These are phyloP conservation scores for Metarhizium robertsii DNA, from an alignment of 2,329 filamentous ascomycete genomes.

Conservation along the genomic window DNA sequence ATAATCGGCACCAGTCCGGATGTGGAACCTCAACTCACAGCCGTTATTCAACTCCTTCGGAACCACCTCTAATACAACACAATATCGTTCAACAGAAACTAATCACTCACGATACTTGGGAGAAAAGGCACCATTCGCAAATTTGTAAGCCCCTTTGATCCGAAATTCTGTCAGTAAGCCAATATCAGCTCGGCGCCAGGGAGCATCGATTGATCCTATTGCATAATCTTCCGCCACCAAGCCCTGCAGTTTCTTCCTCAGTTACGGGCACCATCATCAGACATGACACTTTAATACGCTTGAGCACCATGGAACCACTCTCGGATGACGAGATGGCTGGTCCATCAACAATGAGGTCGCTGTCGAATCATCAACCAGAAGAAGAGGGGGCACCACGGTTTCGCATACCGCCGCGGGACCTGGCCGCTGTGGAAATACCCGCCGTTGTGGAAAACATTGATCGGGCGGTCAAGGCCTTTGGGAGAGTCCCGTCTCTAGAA, in stretches of 20 bases:
- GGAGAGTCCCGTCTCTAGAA: slow-evolving; percentile 26
- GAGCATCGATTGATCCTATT: not conserved
- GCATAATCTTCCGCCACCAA: not conserved
- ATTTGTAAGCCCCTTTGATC: not conserved
- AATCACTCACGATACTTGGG: not conserved
- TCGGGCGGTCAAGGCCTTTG: slow-evolving; percentile 32
- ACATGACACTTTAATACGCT: not conserved
- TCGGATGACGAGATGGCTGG: not conserved
- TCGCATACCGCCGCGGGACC: slow-evolving; percentile 21
- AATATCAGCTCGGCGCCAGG: not conserved
- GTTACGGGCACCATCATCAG: not conserved
- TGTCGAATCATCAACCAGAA: not conserved
- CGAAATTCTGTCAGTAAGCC: too few species aligned
- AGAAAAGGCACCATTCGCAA: not conserved
- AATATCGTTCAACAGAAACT: not conserved
- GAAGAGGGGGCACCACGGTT: slow-evolving; percentile 23
- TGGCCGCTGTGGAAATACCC: slow-evolving; percentile 33
- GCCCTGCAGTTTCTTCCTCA: not conserved
- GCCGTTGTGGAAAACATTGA: slow-evolving; percentile 35
- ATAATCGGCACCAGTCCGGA: not conserved
- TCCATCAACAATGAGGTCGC: not conserved
- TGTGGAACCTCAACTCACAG: too few species aligned
- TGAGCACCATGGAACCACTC: not conserved
- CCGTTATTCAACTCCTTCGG: not conserved
- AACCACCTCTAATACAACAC: not conserved